Percentiles rank a stretch among this genome's conserved stretches.
Evolutionary conservation across 2,329 filamentous ascomycete genomes (phyloP).

Genomic region (Talaromyces sp.): DNA sequence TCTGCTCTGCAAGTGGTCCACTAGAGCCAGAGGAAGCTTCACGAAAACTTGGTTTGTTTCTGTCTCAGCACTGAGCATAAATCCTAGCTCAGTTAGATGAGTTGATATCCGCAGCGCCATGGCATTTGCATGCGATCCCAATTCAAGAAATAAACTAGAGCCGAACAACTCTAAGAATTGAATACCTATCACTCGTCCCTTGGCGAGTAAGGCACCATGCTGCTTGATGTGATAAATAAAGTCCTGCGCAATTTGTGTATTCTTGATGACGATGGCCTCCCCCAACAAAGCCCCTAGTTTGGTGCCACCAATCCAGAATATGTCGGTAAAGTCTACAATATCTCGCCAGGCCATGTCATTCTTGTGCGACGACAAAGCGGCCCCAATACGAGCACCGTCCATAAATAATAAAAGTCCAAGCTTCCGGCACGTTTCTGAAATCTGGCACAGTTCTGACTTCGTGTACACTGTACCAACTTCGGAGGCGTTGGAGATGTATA

Average conservation of each 20-base stretch:
- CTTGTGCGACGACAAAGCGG: slow-evolving; percentile 38
- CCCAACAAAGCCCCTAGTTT: slow-evolving; percentile 50
- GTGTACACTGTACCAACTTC: slow-evolving; percentile 49
- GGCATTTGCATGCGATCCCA: slow-evolving; percentile 43
- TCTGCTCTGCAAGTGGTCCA: slow-evolving; percentile 37
- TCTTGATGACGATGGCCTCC: slow-evolving; percentile 49
- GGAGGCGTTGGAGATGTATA: slow-evolving; percentile 51
- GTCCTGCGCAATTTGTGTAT: slow-evolving; percentile 38
- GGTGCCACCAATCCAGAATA: slow-evolving; percentile 54
- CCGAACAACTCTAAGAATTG: slow-evolving; percentile 50
- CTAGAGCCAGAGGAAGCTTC: slow-evolving; percentile 35
- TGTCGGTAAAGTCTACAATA: slow-evolving; percentile 45
- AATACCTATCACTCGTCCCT: slow-evolving; percentile 46
- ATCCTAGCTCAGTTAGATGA: slow-evolving; percentile 42
- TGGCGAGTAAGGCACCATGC: slow-evolving; percentile 48
- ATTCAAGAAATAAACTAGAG: slow-evolving; percentile 43
- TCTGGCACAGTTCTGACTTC: slow-evolving; percentile 36
- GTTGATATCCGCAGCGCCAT: slow-evolving; percentile 43
- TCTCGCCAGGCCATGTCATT: slow-evolving; percentile 45
- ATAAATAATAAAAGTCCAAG: slow-evolving; percentile 43
- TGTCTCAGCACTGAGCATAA: slow-evolving; percentile 40
- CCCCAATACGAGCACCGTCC: slow-evolving; percentile 46
- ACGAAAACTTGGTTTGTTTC: slow-evolving; percentile 53
- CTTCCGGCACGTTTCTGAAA: slow-evolving; percentile 42
- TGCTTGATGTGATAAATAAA: slow-evolving; percentile 52